Percentiles rank a stretch among this genome's conserved stretches.
Conservation (phyloP, 768 basidiomycete genomes). For the Kwoniella botswanensis region DNA sequence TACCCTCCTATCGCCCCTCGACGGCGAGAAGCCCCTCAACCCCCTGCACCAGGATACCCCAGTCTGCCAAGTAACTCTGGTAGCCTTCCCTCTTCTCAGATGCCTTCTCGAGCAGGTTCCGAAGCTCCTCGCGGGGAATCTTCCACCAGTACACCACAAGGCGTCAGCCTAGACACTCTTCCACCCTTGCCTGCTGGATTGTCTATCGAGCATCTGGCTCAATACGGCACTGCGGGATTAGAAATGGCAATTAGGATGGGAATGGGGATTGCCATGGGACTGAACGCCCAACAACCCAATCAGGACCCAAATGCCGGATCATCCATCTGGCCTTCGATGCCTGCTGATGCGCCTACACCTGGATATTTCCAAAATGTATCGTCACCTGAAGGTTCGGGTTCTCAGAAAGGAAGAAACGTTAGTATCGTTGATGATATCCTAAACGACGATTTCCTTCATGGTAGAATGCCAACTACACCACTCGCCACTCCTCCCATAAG, state of each 20-base stretch:
- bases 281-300: constrained; percentile 37
- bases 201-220: constrained; percentile 49
- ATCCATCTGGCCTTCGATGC: constrained; percentile 11
- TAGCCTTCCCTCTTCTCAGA: constrained; percentile 17
- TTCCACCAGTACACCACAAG: constrained; percentile 16
- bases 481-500: constrained; percentile 20
- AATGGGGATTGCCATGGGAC: constrained; percentile 56
- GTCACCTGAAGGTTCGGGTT: constrained; percentile 18
- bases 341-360: constrained; percentile 7
- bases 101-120: constrained; percentile 25
- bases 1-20: constrained; percentile 35
- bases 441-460: constrained; percentile 52
- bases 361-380: constrained; percentile 15
- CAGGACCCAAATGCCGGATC: not conserved
- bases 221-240: constrained; percentile 52
- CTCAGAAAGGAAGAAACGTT: constrained; percentile 16
- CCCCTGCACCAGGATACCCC: constrained; percentile 30
- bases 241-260: constrained; percentile 58
- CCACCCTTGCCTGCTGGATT: constrained; percentile 55
- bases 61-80: constrained; percentile 18
- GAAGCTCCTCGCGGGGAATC: constrained; percentile 14
- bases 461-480: constrained; percentile 28
- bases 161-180: constrained; percentile 32
- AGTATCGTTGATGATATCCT: constrained; percentile 51
- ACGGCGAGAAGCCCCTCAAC: constrained; percentile 41